Conservation (phyloP, 352 stramenopile genomes). For the Globisporangium emineosum region DNA sequence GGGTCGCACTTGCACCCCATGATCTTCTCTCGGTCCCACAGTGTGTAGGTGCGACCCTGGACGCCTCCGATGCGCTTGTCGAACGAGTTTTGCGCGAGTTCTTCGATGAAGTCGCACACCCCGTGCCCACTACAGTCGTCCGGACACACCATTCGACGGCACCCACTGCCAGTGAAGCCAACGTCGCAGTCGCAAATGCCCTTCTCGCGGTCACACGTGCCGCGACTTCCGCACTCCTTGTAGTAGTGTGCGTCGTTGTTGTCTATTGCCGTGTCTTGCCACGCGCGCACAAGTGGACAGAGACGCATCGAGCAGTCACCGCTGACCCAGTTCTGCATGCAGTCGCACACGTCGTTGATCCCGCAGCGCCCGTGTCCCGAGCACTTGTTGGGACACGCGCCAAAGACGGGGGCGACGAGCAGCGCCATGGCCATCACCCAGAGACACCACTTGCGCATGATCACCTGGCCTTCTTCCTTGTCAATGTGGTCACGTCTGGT, state of each 20-base stretch:
- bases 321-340: constrained; percentile 77
- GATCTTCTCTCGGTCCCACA: constrained; percentile 81
- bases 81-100: constrained; percentile 38
- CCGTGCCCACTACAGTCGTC: constrained; percentile 49
- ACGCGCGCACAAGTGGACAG: constrained; percentile 42
- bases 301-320: constrained; percentile 42
- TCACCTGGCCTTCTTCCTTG: neutral
- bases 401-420: constrained; percentile 21
- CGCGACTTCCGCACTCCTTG: constrained; percentile 68
- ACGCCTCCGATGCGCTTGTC: constrained; percentile 39
- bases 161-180: constrained; percentile 68
- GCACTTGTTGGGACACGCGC: constrained; percentile 80
- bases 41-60: constrained; percentile 25
- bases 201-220: constrained; percentile 68
- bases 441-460: constrained; percentile 34
- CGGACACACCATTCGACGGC: constrained; percentile 40
- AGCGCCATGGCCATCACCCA: constrained; percentile 28
- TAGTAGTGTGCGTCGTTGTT: constrained; percentile 63
- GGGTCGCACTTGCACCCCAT: constrained; percentile 60
- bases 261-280: constrained; percentile 39
- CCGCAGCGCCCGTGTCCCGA: constrained; percentile 83
- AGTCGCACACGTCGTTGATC: constrained; percentile 72
- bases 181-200: constrained; percentile 63
- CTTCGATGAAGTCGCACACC: constrained; percentile 51
- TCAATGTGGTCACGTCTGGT: neutral